Conservation (phyloP, 139 green algal species). For the Chlamydomonas asymmetrica region DNA sequence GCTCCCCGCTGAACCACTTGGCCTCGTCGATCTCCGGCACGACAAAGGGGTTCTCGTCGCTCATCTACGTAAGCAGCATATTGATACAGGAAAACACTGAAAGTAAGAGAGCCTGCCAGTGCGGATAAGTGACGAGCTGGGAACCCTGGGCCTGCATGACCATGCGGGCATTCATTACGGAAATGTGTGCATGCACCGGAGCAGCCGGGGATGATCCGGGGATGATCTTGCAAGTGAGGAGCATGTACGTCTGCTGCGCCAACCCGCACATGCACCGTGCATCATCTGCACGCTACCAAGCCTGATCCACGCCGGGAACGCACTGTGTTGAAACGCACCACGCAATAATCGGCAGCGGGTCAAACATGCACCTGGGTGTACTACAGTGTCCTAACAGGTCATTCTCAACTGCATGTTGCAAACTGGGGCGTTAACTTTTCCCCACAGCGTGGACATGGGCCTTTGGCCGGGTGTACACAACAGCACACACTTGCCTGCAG, state of each 20-base stretch:
- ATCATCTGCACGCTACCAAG: too few relatives aligned
- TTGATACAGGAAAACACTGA: not conserved
- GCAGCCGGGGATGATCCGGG: not conserved
- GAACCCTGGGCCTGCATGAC: too few relatives aligned
- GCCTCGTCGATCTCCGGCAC: slow-evolving; percentile 77
- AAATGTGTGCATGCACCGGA: not conserved
- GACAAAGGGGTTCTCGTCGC: slow-evolving; percentile 90
- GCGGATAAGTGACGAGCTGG: not conserved
- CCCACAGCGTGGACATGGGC: not conserved
- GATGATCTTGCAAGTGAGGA: slow-evolving; percentile 20
- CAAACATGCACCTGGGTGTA: too few relatives aligned
- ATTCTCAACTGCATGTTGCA: too few relatives aligned
- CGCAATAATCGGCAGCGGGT: too few relatives aligned
- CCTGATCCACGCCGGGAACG: too few relatives aligned
- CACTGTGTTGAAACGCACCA: too few relatives aligned
- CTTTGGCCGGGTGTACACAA: not conserved
- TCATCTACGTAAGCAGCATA: too few relatives aligned
- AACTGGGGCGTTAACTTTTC: too few relatives aligned
- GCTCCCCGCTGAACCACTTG: slow-evolving; percentile 82
- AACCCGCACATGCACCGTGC: too few relatives aligned
- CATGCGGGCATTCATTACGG: not conserved
- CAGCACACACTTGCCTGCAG: slow-evolving; percentile 60
- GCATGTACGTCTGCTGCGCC: not conserved
- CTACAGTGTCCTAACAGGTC: too few relatives aligned
- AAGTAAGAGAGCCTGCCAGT: not conserved